Base-by-base conservation (phyloP, 192 early-diverging fungal genomes). In the Diversispora eburnea region DNA sequence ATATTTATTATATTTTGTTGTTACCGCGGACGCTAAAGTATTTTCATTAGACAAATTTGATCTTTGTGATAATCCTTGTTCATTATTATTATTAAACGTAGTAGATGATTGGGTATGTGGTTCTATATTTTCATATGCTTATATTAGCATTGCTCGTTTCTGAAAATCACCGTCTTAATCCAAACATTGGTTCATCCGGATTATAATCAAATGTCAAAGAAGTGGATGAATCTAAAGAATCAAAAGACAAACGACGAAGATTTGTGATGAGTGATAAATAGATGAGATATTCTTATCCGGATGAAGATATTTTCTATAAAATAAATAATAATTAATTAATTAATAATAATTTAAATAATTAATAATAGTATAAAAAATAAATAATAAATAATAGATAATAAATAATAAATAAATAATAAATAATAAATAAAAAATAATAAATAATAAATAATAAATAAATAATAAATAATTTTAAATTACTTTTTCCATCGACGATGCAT, bases 181-280 rank as follows among this genome's bases (percentile, higher is more conserved):
- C 72, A 55, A 73, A 73, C 46, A 73, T 64, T 5, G 72, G 72
- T 60, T 73, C 72, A 20, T 73, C 72, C 3, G 51, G 62, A 43
- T 20, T 43, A 64, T 73, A 73, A 55, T 73, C 72, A n/a, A 55
- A 47, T 73, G 60, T 41, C 3, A 64, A 8, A 3, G 72, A 73
- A 17, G n/a, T 33, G 8, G 12, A 43, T 10, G 72, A 73, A 33
- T 73, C 72, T 17, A 73, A 25, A 19, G 72, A 73, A 65, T 73
- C 72, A n/a, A 64, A 22, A 5, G 72, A 73, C 19, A 54, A 55
- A 64, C 51, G 72, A 4, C 6, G 33, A 64, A 73, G 42, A 52
- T 63, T 64, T 33, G 72, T 5, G 17, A 12, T 19, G 59, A 42
- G 49, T 59, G 72, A 64, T 54, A 73, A 17, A 55, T 49, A 5